Base-by-base conservation (phyloP, 345 rosid species). In the Pistacia integerrima region DNA sequence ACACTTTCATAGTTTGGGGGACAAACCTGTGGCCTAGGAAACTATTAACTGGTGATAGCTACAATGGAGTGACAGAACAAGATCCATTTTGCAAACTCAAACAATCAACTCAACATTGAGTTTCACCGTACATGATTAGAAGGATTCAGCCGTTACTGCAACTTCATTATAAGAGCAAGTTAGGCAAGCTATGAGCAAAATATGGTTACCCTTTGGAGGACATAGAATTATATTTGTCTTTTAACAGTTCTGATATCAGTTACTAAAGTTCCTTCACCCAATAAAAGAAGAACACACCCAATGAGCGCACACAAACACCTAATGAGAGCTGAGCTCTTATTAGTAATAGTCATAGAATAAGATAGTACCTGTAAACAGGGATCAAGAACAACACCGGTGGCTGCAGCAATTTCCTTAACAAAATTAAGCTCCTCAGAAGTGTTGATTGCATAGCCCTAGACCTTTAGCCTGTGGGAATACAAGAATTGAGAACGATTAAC, bases 281-380 rank as follows among this genome's bases (percentile, higher is more conserved):
- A 13, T 12, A 54, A 13, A 54, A 41, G 41, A 36, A 36, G 46
- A 7, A 64, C 48, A 10, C 25, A 5, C 5, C 33, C 73, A 55
- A 22, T 41, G 46, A 0, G 8, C 46, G 7, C 41, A 7, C 16
- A 12, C n/a, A 7, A 14, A 16, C 14, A 61, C 16, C 12, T 7
- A 59, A 22, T 1, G 51, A 9, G 36, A 46, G 48, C 12, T 33
- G 28, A 14, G 13, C 58, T 58, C 20, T 20, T 46, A 72, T 9
- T 10, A 58, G 14, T 6, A 57, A 41, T 58, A 8, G n/a, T 30
- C 9, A 18, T 18, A 61, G 59, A 22, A 73, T 46, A 36, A 46
- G 41, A 28, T 36, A 46, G 17, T 73, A 93, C 99, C 98, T 93
- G 93, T 95, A 93, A 72, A 95, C 99, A n/a, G 57, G 97, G 98